Evolutionary conservation across 306 rosid species (phyloP).

Genomic region (Gastrolobium bilobum): DNA sequence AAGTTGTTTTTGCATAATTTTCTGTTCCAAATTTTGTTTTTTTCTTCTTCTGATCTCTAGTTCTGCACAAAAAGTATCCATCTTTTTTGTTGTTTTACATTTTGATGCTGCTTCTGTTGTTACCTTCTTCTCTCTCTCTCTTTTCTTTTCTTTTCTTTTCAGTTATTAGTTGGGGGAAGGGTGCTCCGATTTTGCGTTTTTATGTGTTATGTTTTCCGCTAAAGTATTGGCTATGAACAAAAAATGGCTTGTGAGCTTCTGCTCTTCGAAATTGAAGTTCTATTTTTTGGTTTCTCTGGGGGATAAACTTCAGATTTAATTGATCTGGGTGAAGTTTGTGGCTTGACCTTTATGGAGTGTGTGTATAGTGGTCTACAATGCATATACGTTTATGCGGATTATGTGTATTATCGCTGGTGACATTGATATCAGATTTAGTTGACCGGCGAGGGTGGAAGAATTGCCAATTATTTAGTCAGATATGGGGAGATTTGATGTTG

Average conservation of each 20-base stretch:
- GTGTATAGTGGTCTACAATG: constrained; percentile 25
- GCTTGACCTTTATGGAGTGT: constrained; percentile 38
- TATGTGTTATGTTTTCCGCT: background rate
- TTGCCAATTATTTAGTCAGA: constrained; percentile 30
- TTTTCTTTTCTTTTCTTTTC: background rate
- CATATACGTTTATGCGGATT: constrained; percentile 8
- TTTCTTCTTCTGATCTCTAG: constrained; percentile 30
- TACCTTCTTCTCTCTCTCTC: background rate
- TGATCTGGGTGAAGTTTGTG: constrained; percentile 31
- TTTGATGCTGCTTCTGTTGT: constrained; percentile 16
- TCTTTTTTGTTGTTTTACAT: constrained; percentile 27
- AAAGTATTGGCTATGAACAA: background rate
- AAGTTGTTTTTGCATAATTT: constrained; percentile 43
- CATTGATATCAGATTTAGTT: background rate
- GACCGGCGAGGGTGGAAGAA: constrained; percentile 28
- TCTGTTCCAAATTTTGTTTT: background rate
- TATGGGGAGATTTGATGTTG: constrained; percentile 45
- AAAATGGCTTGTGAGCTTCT: constrained; percentile 2
- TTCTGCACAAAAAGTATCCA: background rate
- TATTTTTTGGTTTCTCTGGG: background rate
- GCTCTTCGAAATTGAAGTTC: background rate
- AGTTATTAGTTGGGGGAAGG: background rate
- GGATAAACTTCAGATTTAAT: constrained; percentile 42
- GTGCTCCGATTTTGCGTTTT: constrained; percentile 12
- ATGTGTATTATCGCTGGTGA: constrained; percentile 9